Base-by-base conservation (phyloP, 148 eudicot genomes). In the Amaranthus palmeri region DNA sequence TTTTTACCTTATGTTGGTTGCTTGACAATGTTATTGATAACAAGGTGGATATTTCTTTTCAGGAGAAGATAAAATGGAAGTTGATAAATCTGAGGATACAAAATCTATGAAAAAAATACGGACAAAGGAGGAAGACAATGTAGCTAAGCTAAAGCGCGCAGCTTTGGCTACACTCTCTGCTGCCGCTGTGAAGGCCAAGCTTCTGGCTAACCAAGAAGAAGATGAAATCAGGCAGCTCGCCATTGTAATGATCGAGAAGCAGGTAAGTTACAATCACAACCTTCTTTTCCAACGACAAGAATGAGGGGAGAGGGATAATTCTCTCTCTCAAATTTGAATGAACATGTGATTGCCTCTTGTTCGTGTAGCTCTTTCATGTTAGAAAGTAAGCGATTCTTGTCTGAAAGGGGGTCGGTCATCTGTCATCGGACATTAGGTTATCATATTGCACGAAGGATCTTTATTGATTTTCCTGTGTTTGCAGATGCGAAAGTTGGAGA, bases 181-280 rank as follows among this genome's bases (percentile, higher is more conserved):
- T 60, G 99, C 97, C 66, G 97, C 96, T 50, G 90, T 92, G 81
- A 95, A 95, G 81, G 96, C 99, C 65, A 95, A 92, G 80, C 78
- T 88, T 80, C 93, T 95, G 55, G 97, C 92, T n/a, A 78, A 86
- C 68, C 92, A 95, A 66, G 99, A 95, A 80, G 99, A 95, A 84
- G 93, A 90, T 47, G 93, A 90, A 77, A 85, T 91, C 36, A 88
- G 78, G 74, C 93, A 86, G 78, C 88, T 95, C 68, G 85, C 99
- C 46, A 74, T 93, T 17, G 61, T 82, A 49, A 72, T 95, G 78
- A 83, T 95, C 52, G 99, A 95, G 54, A 92, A 90, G 72, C 99
- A 95, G 98, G 98, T 91, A 25, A 25, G 36, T 25, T 25, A 84
- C 52, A 61, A 44, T 70, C n/a, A 44, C 41, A 9, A 40, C 42